phyloP scores from a whole-genome alignment of 306 rosid genomes.

The Erythrophleum fordii region DNA sequence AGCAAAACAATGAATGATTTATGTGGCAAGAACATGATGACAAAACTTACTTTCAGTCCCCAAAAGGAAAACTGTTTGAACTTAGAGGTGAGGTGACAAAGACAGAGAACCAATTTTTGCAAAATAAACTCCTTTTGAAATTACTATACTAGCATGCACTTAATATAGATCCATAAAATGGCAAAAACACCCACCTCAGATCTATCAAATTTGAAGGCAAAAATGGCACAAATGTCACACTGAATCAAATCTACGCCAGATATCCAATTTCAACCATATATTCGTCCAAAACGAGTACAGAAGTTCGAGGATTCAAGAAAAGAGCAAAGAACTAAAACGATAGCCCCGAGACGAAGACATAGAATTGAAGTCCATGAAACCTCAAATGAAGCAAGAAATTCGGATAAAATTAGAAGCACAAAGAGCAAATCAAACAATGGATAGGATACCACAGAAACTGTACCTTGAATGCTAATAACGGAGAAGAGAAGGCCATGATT shows the following conservation, averaged over 20 bases:
- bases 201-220: constrained; percentile 16
- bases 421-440: constrained; percentile 19
- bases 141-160: constrained; percentile 12
- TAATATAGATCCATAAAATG: constrained; percentile 26
- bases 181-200: constrained; percentile 31
- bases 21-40: not conserved
- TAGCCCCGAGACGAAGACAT: not conserved
- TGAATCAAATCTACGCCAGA: constrained; percentile 27
- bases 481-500: constrained; percentile 60
- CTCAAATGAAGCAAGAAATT: not conserved
- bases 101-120: constrained; percentile 16
- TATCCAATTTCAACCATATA: constrained; percentile 35
- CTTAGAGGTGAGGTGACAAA: constrained; percentile 25
- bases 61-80: not conserved
- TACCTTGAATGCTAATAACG: constrained; percentile 61
- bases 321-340: not conserved
- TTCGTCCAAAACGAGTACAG: constrained; percentile 15
- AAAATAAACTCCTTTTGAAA: not conserved
- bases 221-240: not conserved
- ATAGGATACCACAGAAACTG: constrained; percentile 25
- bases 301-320: constrained; percentile 11
- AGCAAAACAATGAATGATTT: not conserved
- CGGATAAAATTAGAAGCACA: constrained; percentile 29
- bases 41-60: not conserved
- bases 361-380: not conserved